Conservation (phyloP, 805 yeast genomes). For the Yamadazyma endophytica region DNA sequence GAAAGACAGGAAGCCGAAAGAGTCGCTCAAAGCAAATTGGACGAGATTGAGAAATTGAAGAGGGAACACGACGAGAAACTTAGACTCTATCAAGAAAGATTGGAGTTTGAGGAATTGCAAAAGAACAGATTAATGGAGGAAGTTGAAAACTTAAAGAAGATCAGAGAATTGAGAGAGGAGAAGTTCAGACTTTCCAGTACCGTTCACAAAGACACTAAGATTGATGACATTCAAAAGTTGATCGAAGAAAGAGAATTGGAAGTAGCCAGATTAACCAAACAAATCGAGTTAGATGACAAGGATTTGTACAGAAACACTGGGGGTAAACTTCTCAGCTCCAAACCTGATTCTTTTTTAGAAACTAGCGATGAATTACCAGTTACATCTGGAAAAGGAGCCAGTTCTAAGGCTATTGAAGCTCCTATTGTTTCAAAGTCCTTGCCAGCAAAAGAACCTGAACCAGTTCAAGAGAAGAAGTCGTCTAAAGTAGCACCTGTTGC, state of each 20-base stretch:
- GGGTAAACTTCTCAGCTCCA: constrained; percentile 6
- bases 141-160: constrained; percentile 35
- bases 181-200: constrained; percentile 26
- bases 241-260: constrained; percentile 31
- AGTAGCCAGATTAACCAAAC: constrained; percentile 26
- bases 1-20: constrained; percentile 23
- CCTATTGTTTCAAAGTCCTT: background rate
- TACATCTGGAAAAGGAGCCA: constrained; percentile 19
- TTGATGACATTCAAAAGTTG: constrained; percentile 24
- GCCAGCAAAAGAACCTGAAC: constrained; percentile 4
- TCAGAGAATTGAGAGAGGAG: constrained; percentile 35
- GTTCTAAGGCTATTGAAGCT: constrained; percentile 3
- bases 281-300: constrained; percentile 28
- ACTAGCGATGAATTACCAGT: constrained; percentile 27
- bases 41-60: constrained; percentile 30
- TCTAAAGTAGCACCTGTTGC: constrained; percentile 2
- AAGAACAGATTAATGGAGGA: constrained; percentile 34
- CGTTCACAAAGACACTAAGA: constrained; percentile 15
- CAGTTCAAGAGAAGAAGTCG: constrained; percentile 5
- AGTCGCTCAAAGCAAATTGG: constrained; percentile 27
- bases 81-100: constrained; percentile 23
- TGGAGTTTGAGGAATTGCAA: constrained; percentile 36
- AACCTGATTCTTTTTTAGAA: constrained; percentile 19
- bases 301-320: constrained; percentile 15
- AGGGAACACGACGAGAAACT: constrained; percentile 30